Base-by-base conservation (phyloP, 2,329 filamentous ascomycete species). In the Fusarium sp. region DNA sequence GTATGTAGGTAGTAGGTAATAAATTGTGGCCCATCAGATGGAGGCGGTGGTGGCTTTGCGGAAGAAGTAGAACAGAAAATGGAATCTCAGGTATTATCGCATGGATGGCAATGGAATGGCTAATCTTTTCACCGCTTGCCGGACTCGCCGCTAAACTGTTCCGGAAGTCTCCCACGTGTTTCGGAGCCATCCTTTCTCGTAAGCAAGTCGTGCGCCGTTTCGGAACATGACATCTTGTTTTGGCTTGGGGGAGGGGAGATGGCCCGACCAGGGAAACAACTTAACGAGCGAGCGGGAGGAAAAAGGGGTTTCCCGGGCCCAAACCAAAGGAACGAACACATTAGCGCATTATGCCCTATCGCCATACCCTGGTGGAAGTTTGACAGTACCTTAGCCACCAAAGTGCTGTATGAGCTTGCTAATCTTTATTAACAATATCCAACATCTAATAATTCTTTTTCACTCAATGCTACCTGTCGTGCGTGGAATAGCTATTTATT, bases 81-180 rank as follows among this genome's bases (percentile, higher is more conserved):
- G 26, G 53, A 66, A 66, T 35, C n/a, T 32, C 24, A 18, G 35
- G 35, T 32, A 18, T 35, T 58, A 36, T n/a, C 20, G 30, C 32
- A 28, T 42, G 38, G 38, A 44, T 30, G 53, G 53, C 32, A 47
- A 48, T 56, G 70, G 66, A 74, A 75, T 70, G 72, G 70, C 53
- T 24, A 71, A 78, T 74, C 47, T 76, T 78, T 78, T 75, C 73
- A 78, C 76, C 75, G 72, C 75, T 72, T 60, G 30, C 68, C 55
- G 53, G 75, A 62, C 68, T 73, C 53, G 63, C 76, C 74, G 63
- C 77, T 78, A 78, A 78, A 68, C 77, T 68, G 38, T 78, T 77
- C 69, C 74, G 76, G 76, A 77, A 78, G 66, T 63, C 61, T 62
- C 69, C 77, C 77, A 78, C 77, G 77, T 78, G 77, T 78, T 77